phyloP scores from a whole-genome alignment of 163 green algal species.

The Botryococcus braunii region DNA sequence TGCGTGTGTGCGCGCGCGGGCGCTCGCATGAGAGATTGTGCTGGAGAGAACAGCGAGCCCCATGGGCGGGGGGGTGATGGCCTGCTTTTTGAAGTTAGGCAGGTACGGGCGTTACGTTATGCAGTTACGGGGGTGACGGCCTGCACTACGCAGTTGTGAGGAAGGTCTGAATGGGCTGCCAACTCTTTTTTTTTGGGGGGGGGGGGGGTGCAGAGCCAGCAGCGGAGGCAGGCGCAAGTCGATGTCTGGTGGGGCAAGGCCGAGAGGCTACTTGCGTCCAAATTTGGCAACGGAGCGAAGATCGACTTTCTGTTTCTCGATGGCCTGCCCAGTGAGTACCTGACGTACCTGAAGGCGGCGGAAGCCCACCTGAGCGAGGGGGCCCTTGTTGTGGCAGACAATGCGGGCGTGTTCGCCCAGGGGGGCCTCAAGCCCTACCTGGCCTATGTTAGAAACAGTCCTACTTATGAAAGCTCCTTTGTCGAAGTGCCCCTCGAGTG shows the following conservation, averaged over 20 bases:
- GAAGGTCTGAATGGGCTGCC: no score
- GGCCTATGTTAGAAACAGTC: slow-evolving; percentile 42
- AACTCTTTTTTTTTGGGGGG: no score
- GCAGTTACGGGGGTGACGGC: no score
- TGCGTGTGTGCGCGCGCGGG: no score
- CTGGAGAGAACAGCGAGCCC: no score
- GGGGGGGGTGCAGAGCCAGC: no score
- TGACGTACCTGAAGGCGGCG: slow-evolving; percentile 44
- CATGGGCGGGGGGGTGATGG: no score
- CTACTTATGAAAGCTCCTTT: slow-evolving; percentile 31
- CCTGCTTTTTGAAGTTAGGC: no score
- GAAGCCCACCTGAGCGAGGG: slow-evolving; percentile 35
- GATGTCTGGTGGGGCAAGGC: slow-evolving; percentile 46
- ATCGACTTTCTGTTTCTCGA: slow-evolving; percentile 66
- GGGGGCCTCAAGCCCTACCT: slow-evolving; percentile 52
- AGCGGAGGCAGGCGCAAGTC: slow-evolving; percentile 29
- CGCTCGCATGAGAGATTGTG: no score
- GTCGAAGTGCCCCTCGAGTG: slow-evolving; percentile 43
- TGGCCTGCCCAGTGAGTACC: slow-evolving; percentile 38
- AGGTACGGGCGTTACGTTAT: no score
- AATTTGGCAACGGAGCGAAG: slow-evolving; percentile 3
- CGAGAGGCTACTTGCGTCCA: slow-evolving; percentile 17
- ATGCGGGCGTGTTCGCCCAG: slow-evolving; percentile 37
- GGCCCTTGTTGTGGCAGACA: slow-evolving; percentile 44
- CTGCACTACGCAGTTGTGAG: no score